Base-by-base conservation (phyloP, 1,284 basidiomycete species). In the Microbotryomycetes sp. region DNA sequence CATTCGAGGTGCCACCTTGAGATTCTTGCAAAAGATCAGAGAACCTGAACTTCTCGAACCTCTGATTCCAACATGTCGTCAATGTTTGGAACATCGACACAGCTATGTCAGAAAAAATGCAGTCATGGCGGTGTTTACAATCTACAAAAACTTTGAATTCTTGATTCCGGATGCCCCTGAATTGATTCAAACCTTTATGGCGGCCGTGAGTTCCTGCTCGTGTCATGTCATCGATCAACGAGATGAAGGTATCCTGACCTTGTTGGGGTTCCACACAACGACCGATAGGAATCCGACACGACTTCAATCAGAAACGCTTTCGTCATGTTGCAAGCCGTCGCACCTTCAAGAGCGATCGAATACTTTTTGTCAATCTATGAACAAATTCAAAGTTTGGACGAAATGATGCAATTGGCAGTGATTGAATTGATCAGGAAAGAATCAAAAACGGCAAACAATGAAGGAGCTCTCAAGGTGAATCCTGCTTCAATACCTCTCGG, bases 101-200 rank as follows among this genome's bases (percentile, higher is more conserved):
- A 92, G 91, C 14, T 99, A 94, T 76, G 96, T 98, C 56, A 86
- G 94, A 74, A 98, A 98, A 81, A 97, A 97, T 74, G 96, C 94
- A 46, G 92, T 98, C 54, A 97, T 99, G 76, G 90, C 93, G 48
- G 83, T 97, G 55, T 94, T 88, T 78, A 85, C 90, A 59, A 96
- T 98, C 77, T 96, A 92, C 78, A 88, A 89, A 74, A 84, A 89
- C 76, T 91, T 92, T 75, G 92, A 97, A 74, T 82, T 91, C 76
- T 86, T 98, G 71, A 90, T 99, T 61, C 92, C 93, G 30, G 96
- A 98, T 74, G 96, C 92, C 1, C 89, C 94, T 1, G 96, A 99
- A 76, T 83, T 98, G 71, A 89, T 98, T 76, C 86, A 92, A 74
- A 94, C 92, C 6, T 98, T 98, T 84, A 86, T 99, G 54, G 88